Evolutionary conservation across 2,329 filamentous ascomycete genomes (phyloP).

Genomic region (Reticulascus tulasneorum): DNA sequence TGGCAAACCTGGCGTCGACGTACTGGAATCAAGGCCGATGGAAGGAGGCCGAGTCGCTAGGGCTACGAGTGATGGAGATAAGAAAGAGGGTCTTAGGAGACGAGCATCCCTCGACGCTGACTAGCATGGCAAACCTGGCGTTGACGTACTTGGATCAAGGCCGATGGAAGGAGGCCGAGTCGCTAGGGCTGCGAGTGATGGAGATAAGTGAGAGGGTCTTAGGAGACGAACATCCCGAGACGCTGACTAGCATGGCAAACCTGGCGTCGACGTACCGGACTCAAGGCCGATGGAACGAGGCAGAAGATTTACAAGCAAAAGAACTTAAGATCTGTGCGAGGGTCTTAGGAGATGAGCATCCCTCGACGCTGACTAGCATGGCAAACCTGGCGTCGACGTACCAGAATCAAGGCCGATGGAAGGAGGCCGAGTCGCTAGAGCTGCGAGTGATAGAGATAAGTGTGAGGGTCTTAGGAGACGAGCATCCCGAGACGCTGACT

Average conservation of each 20-base stretch:
- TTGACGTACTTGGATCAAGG: constrained; percentile 1
- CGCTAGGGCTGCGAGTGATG: not conserved
- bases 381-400: not conserved
- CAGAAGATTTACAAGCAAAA: not conserved
- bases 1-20: constrained; percentile 4
- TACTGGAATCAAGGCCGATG: constrained; percentile 5
- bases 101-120: constrained; percentile 15
- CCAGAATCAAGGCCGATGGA: not conserved
- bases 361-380: not conserved
- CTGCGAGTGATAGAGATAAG: not conserved
- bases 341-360: not conserved
- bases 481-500: not conserved
- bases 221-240: not conserved
- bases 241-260: not conserved
- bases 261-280: not conserved
- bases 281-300: too few species aligned
- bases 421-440: not conserved
- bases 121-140: constrained; percentile 12
- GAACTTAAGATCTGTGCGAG: not conserved
- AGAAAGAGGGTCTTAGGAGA: constrained; percentile 10
- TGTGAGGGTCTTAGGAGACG: not conserved
- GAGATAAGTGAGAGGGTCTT: constrained; percentile 1
- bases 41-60: constrained; percentile 9
- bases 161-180: constrained; percentile 7
- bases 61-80: constrained; percentile 10